Evolutionary conservation across 2,329 filamentous ascomycete species (phyloP).

Genomic region (Fusarium tjaetaba): DNA sequence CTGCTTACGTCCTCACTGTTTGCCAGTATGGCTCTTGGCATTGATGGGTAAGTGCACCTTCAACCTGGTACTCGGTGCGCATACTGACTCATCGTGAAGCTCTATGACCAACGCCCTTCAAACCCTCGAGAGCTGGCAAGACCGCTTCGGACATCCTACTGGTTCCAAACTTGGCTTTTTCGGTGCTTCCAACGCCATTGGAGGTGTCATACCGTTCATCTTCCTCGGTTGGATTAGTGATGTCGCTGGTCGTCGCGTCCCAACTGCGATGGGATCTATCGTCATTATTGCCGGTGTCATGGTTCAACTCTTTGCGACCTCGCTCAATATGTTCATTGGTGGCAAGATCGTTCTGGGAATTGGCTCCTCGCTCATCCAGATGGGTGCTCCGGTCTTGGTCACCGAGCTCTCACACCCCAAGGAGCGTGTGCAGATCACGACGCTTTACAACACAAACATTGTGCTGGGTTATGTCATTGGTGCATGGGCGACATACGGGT

Average conservation of each 20-base stretch:
- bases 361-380: constrained; percentile 52
- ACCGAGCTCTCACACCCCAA: constrained; percentile 55
- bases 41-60: constrained; percentile 50
- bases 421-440: constrained; percentile 42
- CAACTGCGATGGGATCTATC: constrained; percentile 51
- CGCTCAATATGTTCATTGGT: constrained; percentile 51
- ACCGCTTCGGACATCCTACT: constrained; percentile 50
- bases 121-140: constrained; percentile 50
- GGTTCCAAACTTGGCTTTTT: constrained; percentile 53
- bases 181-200: constrained; percentile 52
- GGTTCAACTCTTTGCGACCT: constrained; percentile 49
- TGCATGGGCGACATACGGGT: constrained; percentile 41
- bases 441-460: constrained; percentile 36
- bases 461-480: constrained; percentile 37
- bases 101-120: constrained; percentile 55
- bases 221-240: constrained; percentile 51
- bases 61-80: no score
- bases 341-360: constrained; percentile 52
- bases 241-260: constrained; percentile 47
- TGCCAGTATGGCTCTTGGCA: constrained; percentile 54
- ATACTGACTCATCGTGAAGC: background rate
- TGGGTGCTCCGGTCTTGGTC: constrained; percentile 55
- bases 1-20: constrained; percentile 55
- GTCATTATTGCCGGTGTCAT: constrained; percentile 52
- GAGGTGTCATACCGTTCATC: constrained; percentile 52